phyloP scores from a whole-genome alignment of 257 asterid species.

The Nicotiana noctiflora region DNA sequence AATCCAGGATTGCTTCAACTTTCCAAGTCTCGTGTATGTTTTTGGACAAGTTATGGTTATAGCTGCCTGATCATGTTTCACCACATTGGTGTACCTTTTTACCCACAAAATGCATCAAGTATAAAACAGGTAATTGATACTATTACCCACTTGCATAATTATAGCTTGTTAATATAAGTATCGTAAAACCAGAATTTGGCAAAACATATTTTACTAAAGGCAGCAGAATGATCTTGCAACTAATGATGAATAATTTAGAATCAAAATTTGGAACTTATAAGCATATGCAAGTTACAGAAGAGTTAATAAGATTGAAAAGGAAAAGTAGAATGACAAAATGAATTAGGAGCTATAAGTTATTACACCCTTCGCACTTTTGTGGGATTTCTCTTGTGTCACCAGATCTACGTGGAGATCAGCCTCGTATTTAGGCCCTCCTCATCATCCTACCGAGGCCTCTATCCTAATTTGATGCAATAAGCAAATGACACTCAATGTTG shows the following conservation, averaged over 20 bases:
- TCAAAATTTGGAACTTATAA: neutral
- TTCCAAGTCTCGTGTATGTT: too few species aligned
- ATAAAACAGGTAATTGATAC: neutral
- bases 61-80: too few species aligned
- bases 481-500: neutral
- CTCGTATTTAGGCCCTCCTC: neutral
- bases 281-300: neutral
- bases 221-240: neutral
- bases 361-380: neutral
- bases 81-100: too few species aligned
- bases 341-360: neutral
- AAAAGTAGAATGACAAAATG: neutral
- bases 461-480: neutral
- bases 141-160: neutral
- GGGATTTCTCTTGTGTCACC: neutral
- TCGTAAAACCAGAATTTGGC: neutral
- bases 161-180: neutral
- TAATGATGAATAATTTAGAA: neutral
- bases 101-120: neutral
- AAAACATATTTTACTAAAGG: neutral
- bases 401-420: neutral
- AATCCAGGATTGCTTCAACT: too few species aligned
- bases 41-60: too few species aligned
- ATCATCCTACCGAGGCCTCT: neutral
- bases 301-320: neutral